Conservation (phyloP, 495 filamentous ascomycete species). For the Aspergillus conjunctus region DNA sequence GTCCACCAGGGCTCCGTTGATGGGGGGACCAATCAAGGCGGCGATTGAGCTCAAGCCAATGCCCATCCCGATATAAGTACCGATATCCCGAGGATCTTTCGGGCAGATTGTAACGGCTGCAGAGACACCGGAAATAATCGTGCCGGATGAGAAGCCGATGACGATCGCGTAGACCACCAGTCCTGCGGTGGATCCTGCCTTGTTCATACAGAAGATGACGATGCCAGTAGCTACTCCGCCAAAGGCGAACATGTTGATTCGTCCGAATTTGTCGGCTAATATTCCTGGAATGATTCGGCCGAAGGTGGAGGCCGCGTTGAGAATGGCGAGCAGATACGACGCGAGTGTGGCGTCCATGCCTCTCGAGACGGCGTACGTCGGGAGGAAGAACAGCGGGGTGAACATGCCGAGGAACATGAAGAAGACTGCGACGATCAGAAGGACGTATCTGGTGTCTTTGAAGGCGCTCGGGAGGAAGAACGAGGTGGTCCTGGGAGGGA, state of each 20-base stretch:
- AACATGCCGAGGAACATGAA: conserved; percentile 29
- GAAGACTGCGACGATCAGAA: conserved; percentile 26
- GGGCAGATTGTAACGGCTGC: conserved; percentile 23
- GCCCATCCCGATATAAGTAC: conserved; percentile 46
- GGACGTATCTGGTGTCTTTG: conserved; percentile 18
- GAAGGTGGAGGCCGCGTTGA: conserved; percentile 33
- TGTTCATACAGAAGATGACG: conserved; percentile 45
- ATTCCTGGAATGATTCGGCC: conserved; percentile 31
- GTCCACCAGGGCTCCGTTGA: conserved; percentile 29
- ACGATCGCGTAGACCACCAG: conserved; percentile 56
- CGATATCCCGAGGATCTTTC: conserved; percentile 46
- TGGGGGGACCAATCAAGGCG: conserved; percentile 32
- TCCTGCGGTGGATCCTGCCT: conserved; percentile 45
- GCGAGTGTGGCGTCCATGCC: conserved; percentile 27
- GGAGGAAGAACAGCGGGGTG: conserved; percentile 32
- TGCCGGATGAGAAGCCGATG: conserved; percentile 60
- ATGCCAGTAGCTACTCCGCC: conserved; percentile 22
- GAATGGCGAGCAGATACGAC: conserved; percentile 29
- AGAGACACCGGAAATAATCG: conserved; percentile 49
- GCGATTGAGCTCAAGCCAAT: conserved; percentile 25
- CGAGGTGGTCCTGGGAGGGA: conserved; percentile 15
- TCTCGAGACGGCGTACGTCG: conserved; percentile 26
- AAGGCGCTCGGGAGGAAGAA: conserved; percentile 23
- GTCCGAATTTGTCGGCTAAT: conserved; percentile 32
- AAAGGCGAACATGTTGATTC: conserved; percentile 26